Conservation (phyloP, 768 basidiomycete species). For the Crepidotus variabilis region DNA sequence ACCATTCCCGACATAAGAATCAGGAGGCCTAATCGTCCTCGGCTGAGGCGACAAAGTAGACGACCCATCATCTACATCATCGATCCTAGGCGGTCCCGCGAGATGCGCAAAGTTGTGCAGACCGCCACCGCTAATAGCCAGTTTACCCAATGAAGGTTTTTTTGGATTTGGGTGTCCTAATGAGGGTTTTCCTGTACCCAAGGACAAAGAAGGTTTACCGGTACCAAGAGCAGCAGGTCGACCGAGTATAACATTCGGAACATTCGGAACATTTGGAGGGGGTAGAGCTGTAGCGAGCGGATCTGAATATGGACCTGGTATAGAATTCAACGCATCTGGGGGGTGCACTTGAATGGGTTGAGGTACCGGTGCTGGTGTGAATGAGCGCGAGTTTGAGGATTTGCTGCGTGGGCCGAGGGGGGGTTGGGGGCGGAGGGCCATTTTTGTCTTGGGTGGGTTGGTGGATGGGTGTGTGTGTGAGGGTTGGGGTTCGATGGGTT, state of each 20-base stretch:
- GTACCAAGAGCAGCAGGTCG: not conserved
- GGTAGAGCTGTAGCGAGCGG: no score
- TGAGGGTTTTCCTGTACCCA: not conserved
- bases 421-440: not conserved
- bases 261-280: not conserved
- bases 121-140: constrained; percentile 4
- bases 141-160: not conserved
- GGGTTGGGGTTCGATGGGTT: no score
- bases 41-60: constrained; percentile 6
- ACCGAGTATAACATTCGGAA: no score
- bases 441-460: not conserved
- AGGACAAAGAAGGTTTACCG: constrained; percentile 1
- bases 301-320: no score
- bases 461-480: no score
- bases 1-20: not conserved
- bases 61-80: constrained; percentile 6
- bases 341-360: no score
- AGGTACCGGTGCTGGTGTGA: not conserved
- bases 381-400: not conserved
- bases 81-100: constrained; percentile 4
- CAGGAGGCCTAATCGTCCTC: constrained; percentile 5
- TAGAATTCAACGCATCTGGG: no score
- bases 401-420: not conserved
- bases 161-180: not conserved
- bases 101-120: constrained; percentile 3